Evolutionary conservation across 2,329 filamentous ascomycete genomes (phyloP).

Genomic region (Beauveria medogensis): DNA sequence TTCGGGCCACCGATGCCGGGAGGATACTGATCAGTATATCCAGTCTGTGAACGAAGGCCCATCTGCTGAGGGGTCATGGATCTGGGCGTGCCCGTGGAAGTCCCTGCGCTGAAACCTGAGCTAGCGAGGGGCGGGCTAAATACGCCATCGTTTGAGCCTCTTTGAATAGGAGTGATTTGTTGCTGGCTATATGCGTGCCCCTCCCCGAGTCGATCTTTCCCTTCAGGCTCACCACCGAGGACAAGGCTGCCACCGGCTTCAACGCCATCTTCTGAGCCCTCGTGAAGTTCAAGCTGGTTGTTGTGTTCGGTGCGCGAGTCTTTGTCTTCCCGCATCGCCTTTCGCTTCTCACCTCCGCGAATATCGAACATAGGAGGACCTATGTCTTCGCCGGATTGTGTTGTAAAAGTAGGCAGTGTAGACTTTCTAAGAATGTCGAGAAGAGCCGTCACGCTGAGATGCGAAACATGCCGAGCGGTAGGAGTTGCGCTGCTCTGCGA

Average conservation of each 20-base stretch:
- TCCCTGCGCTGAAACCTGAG: slow-evolving; percentile 39
- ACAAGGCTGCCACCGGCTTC: slow-evolving; percentile 80
- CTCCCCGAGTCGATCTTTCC: slow-evolving; percentile 52
- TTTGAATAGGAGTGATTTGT: slow-evolving; percentile 65
- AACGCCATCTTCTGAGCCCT: slow-evolving; percentile 60
- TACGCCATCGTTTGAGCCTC: slow-evolving; percentile 43
- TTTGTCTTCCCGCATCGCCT: slow-evolving; percentile 67
- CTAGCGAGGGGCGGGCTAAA: slow-evolving; percentile 44
- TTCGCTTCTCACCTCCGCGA: slow-evolving; percentile 72
- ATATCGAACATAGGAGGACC: slow-evolving; percentile 73
- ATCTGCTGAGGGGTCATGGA: slow-evolving; percentile 73
- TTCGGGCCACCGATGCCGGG: slow-evolving; percentile 43
- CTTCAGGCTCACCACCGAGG: slow-evolving; percentile 86
- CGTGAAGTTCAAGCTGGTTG: slow-evolving; percentile 35
- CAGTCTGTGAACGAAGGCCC: slow-evolving; percentile 56
- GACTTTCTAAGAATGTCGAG: slow-evolving; percentile 31
- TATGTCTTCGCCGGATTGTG: slow-evolving; percentile 17
- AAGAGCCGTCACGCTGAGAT: slow-evolving; percentile 24
- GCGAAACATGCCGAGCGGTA: not conserved
- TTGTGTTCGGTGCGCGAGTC: slow-evolving; percentile 44
- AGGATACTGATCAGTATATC: slow-evolving; percentile 54
- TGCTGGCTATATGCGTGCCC: slow-evolving; percentile 49
- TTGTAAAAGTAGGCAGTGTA: slow-evolving; percentile 20
- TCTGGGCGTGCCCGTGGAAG: slow-evolving; percentile 51
- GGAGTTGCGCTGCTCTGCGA: not conserved